A percentile compares a stretch with the other conserved stretches of the same genome.
These are phyloP conservation scores for Myriosclerotinia scirpicola DNA, from an alignment of 2,329 filamentous ascomycete species.

Conservation along the genomic window DNA sequence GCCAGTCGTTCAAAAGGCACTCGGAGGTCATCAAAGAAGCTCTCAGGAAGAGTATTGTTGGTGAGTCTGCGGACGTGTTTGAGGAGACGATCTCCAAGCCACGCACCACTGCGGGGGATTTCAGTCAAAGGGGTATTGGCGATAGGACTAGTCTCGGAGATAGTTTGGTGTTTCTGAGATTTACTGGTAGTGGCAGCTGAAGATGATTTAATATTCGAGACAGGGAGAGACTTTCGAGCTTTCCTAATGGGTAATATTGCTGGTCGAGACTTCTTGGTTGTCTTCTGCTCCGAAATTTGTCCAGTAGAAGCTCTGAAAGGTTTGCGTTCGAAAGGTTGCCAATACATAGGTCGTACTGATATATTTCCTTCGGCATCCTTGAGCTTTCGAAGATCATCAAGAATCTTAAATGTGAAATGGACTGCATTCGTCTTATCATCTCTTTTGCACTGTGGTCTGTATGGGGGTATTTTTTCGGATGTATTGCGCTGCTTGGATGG, in stretches of 20 bases:
- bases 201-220: background rate
- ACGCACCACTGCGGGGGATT: background rate
- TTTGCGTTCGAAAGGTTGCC: constrained; percentile 17
- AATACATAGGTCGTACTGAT: constrained; percentile 29
- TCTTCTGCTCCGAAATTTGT: constrained; percentile 12
- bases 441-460: constrained; percentile 32
- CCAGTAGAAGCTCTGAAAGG: constrained; percentile 21
- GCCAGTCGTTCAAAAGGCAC: constrained; percentile 14
- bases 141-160: background rate
- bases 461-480: constrained; percentile 13
- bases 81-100: constrained; percentile 8
- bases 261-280: background rate
- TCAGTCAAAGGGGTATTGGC: background rate
- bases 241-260: constrained; percentile 2
- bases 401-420: constrained; percentile 38
- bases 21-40: constrained; percentile 6
- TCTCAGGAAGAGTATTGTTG: background rate
- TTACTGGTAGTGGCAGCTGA: background rate
- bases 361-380: constrained; percentile 29
- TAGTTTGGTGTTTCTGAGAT: background rate
- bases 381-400: constrained; percentile 33
- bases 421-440: constrained; percentile 39
- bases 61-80: background rate
- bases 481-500: constrained; percentile 8
- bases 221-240: constrained; percentile 17